Evolutionary conservation across 148 eudicot species (phyloP).

Genomic region (Linanthus parryae): DNA sequence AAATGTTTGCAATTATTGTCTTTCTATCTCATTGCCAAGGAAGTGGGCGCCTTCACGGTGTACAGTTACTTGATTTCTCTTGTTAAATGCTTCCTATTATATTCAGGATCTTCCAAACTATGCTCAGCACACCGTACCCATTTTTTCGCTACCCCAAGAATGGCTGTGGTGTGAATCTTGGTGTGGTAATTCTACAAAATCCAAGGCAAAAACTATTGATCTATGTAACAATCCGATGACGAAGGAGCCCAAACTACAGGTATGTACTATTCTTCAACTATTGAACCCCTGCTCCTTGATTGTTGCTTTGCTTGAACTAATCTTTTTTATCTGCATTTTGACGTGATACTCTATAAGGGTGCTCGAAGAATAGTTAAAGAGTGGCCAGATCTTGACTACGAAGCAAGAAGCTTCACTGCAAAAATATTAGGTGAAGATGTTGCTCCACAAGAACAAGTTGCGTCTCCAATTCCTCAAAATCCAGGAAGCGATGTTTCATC

Average conservation of each 20-base stretch:
- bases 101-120: slow-evolving; percentile 96
- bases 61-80: no score
- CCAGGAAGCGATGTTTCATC: slow-evolving; percentile 6
- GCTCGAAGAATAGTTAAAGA: slow-evolving; percentile 87
- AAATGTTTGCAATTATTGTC: no score
- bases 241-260: slow-evolving; percentile 98
- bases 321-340: neutral
- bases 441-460: slow-evolving; percentile 29
- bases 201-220: slow-evolving; percentile 90
- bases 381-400: slow-evolving; percentile 82
- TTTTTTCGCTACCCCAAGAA: slow-evolving; percentile 96
- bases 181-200: slow-evolving; percentile 93
- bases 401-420: slow-evolving; percentile 78
- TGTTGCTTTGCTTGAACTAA: neutral
- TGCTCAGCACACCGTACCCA: slow-evolving; percentile 93
- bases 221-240: slow-evolving; percentile 99
- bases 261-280: slow-evolving; percentile 8
- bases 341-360: slow-evolving; percentile 36
- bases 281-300: neutral
- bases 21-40: no score
- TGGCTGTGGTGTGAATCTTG: slow-evolving; percentile 99
- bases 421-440: slow-evolving; percentile 64
- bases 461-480: slow-evolving; percentile 24
- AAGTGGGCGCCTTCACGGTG: no score
- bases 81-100: no score